Evolutionary conservation across 768 basidiomycete species (phyloP).

Genomic region (Tricholoma hemisulphureum): DNA sequence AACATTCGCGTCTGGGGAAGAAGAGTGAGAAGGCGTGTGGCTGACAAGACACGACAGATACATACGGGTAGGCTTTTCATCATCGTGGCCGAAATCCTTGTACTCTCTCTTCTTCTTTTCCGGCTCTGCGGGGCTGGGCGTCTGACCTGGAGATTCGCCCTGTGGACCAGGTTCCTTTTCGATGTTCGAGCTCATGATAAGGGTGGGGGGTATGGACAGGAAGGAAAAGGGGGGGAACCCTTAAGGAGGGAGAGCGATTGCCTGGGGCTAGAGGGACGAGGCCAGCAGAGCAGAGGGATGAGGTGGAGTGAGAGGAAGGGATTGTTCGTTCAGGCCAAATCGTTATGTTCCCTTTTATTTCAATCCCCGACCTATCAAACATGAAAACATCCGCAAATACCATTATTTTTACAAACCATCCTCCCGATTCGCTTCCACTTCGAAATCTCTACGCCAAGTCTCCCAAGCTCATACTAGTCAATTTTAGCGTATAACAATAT

Average conservation of each 20-base stretch:
- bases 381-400: constrained; percentile 23
- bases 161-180: constrained; percentile 69
- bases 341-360: constrained; percentile 28
- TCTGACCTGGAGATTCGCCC: constrained; percentile 40
- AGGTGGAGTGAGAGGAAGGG: constrained; percentile 20
- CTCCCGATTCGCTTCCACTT: constrained; percentile 6
- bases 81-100: constrained; percentile 80
- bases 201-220: constrained; percentile 21
- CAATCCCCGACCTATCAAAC: constrained; percentile 21
- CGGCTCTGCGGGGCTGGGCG: constrained; percentile 27
- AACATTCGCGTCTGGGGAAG: constrained; percentile 68
- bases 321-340: constrained; percentile 16
- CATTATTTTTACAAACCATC: background rate
- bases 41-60: constrained; percentile 16
- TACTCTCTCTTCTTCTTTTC: constrained; percentile 76
- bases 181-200: constrained; percentile 39
- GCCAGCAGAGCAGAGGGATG: constrained; percentile 9
- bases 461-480: background rate
- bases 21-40: constrained; percentile 5
- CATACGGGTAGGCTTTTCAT: constrained; percentile 67
- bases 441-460: background rate
- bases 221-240: constrained; percentile 25
- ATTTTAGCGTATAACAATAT: background rate
- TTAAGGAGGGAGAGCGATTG: constrained; percentile 15
- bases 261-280: constrained; percentile 2